phyloP scores from a whole-genome alignment of 2,329 filamentous ascomycete species.

The Botrytis paeoniae region DNA sequence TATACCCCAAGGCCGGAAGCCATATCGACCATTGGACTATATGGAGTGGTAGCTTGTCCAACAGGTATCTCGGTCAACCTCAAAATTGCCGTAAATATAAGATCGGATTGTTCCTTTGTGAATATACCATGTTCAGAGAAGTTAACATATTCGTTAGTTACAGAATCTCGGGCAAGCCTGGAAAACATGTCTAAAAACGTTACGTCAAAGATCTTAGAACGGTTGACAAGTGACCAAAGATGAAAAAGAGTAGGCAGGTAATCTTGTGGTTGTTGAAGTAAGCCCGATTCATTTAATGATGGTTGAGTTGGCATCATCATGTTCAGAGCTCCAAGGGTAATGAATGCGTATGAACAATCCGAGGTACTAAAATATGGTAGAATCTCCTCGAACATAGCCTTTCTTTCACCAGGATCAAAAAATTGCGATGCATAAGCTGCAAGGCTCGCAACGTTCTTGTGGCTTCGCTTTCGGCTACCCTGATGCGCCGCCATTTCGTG shows the following conservation, averaged over 20 bases:
- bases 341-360: constrained; percentile 86
- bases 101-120: constrained; percentile 83
- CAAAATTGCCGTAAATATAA: constrained; percentile 89
- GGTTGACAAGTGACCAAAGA: constrained; percentile 87
- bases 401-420: constrained; percentile 84
- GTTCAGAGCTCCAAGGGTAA: constrained; percentile 85
- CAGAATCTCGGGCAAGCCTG: constrained; percentile 77
- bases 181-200: constrained; percentile 89
- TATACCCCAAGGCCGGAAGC: constrained; percentile 79
- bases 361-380: constrained; percentile 90
- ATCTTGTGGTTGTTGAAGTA: constrained; percentile 75
- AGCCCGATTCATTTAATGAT: constrained; percentile 64
- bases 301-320: constrained; percentile 82
- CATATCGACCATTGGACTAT: constrained; percentile 75
- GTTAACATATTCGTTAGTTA: constrained; percentile 69
- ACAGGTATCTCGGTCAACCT: constrained; percentile 93
- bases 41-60: constrained; percentile 90
- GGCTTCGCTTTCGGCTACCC: constrained; percentile 51
- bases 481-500: constrained; percentile 71
- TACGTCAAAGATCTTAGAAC: constrained; percentile 83
- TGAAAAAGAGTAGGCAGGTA: constrained; percentile 95
- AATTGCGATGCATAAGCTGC: constrained; percentile 88
- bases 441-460: constrained; percentile 75
- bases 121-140: constrained; percentile 90
- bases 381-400: constrained; percentile 76